These are phyloP conservation scores for Ciborinia camelliae DNA, from an alignment of 2,329 filamentous ascomycete species.

Conservation along the genomic window DNA sequence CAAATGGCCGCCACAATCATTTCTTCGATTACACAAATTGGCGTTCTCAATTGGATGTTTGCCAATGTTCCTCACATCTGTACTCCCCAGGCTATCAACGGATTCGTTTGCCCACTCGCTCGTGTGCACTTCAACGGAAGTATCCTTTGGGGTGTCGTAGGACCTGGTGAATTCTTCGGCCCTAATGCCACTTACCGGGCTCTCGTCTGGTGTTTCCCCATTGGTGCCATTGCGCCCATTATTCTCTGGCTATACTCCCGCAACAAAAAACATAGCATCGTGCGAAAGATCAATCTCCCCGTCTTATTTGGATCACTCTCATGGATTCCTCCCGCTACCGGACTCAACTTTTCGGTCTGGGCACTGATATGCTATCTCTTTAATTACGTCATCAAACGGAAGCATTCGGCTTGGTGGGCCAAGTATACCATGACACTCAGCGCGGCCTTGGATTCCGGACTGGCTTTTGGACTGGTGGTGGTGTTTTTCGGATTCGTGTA, in stretches of 20 bases:
- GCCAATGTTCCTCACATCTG: constrained; percentile 72
- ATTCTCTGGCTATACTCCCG: constrained; percentile 69
- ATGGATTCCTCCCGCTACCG: constrained; percentile 84
- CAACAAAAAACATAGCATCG: constrained; percentile 55
- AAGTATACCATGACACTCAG: constrained; percentile 90
- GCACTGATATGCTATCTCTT: constrained; percentile 81
- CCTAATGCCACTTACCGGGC: constrained; percentile 68
- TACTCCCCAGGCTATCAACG: constrained; percentile 75
- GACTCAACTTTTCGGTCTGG: constrained; percentile 87
- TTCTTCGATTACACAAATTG: constrained; percentile 77
- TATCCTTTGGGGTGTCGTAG: constrained; percentile 86
- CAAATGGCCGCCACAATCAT: constrained; percentile 74
- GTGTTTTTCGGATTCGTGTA: constrained; percentile 88
- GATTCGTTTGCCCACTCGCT: constrained; percentile 83
- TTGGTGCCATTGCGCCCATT: constrained; percentile 72
- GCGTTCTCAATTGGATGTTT: constrained; percentile 89
- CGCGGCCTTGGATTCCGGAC: constrained; percentile 76
- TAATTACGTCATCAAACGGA: constrained; percentile 70
- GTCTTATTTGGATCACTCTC: constrained; percentile 78
- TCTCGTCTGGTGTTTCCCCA: constrained; percentile 76
- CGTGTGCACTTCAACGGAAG: constrained; percentile 87
- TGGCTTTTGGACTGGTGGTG: constrained; percentile 78
- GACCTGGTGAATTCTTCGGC: constrained; percentile 79
- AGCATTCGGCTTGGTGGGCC: constrained; percentile 75
- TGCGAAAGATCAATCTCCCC: constrained; percentile 76